phyloP scores from a whole-genome alignment of 2,329 filamentous ascomycete species.

The Chaetomium olivaceum region DNA sequence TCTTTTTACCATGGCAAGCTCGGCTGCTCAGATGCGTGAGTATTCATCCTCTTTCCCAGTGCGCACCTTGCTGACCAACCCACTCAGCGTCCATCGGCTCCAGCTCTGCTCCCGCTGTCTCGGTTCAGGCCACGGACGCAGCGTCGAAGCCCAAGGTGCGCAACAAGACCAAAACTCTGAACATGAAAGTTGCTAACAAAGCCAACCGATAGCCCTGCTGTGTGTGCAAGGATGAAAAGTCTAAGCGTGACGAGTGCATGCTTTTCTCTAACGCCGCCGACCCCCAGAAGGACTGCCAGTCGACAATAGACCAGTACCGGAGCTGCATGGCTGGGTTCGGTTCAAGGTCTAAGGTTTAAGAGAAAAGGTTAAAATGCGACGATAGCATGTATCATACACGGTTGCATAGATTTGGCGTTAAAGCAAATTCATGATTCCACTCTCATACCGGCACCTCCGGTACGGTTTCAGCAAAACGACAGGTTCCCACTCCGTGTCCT shows the following conservation, averaged over 20 bases:
- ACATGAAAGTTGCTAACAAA: background rate
- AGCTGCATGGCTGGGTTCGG: slow-evolving; percentile 88
- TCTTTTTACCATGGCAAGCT: slow-evolving; percentile 36
- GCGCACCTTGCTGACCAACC: slow-evolving; percentile 14
- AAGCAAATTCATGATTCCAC: slow-evolving; percentile 9
- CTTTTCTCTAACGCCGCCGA: slow-evolving; percentile 86
- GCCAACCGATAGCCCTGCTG: slow-evolving; percentile 74
- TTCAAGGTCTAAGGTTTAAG: slow-evolving; percentile 62
- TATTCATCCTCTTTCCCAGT: background rate
- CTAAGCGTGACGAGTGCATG: slow-evolving; percentile 95
- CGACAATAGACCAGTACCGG: slow-evolving; percentile 81
- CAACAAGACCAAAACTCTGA: background rate
- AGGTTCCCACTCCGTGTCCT: background rate
- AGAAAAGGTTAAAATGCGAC: slow-evolving; percentile 3
- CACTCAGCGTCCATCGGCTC: slow-evolving; percentile 23
- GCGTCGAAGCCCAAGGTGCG: slow-evolving; percentile 46
- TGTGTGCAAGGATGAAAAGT: slow-evolving; percentile 95
- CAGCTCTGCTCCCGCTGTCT: slow-evolving; percentile 17
- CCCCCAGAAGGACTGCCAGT: slow-evolving; percentile 79
- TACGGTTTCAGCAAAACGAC: background rate
- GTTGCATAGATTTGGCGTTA: slow-evolving; percentile 21
- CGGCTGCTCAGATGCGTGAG: slow-evolving; percentile 37
- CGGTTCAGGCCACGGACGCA: slow-evolving; percentile 18
- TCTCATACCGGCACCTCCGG: slow-evolving; percentile 2
- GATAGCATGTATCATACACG: slow-evolving; percentile 21